A percentile compares a stretch with the other conserved stretches of the same genome.
phyloP scores from a whole-genome alignment of 306 rosid genomes.

The Prunus salicina region DNA sequence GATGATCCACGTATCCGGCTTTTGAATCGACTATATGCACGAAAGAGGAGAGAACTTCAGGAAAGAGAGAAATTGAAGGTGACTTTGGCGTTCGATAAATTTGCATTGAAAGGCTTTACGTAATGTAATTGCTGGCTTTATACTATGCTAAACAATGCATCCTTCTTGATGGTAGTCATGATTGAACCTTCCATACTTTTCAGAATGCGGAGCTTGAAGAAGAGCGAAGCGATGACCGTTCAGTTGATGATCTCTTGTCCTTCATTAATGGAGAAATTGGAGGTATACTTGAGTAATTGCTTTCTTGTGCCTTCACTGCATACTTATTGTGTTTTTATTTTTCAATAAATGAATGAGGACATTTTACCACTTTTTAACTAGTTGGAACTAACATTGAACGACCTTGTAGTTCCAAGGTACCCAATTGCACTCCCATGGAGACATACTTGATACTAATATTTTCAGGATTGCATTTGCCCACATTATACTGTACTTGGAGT shows the following conservation, averaged over 20 bases:
- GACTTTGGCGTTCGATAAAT: constrained; percentile 16
- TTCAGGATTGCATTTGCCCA: background rate
- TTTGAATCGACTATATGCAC: constrained; percentile 76
- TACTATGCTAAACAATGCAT: background rate
- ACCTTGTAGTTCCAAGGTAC: background rate
- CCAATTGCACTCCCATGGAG: background rate
- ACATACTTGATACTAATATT: background rate
- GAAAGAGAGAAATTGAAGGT: constrained; percentile 81
- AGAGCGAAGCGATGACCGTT: constrained; percentile 76
- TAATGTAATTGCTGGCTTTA: background rate
- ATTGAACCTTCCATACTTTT: constrained; percentile 18
- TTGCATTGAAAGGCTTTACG: background rate
- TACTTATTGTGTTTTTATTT: background rate
- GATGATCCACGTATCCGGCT: constrained; percentile 93
- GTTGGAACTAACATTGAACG: background rate
- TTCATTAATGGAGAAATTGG: constrained; percentile 72
- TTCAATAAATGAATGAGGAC: background rate
- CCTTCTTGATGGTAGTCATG: background rate
- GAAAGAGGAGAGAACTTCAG: constrained; percentile 73
- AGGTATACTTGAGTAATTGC: constrained; percentile 37
- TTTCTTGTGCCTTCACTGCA: constrained; percentile 7
- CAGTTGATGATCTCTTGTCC: constrained; percentile 82
- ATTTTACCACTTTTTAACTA: constrained; percentile 1
- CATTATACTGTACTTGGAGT: background rate
- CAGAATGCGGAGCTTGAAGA: constrained; percentile 69